Evolutionary conservation across 108 stramenopile species (phyloP), one percentile per base, ranked within the genome.

Genomic region (Nitzschia palea): DNA sequence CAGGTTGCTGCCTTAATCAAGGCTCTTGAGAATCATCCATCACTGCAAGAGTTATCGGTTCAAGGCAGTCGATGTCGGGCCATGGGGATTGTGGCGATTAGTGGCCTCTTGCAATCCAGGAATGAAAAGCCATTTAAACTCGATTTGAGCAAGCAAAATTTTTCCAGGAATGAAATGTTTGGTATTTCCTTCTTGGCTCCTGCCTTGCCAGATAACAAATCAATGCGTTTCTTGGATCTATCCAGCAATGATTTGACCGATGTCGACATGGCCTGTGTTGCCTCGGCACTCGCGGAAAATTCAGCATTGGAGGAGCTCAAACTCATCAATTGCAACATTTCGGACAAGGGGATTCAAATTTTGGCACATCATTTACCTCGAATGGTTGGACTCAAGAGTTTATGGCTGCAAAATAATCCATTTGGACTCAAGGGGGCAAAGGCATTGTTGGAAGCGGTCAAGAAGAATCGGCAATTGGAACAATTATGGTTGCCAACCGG

Each of bases 61-160:
- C 62, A 45, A 33, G 62, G 62, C 12, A 29, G 27, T 14, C 4
- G 35, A 20, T 45, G 45, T 27, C 18, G 26, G 15, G 44, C 44
- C 32, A 64, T 28, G 32, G 44, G 45, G 6, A 64, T 48, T 2
- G 28, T 47, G 10, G 62, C 62, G 45, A 45, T 28, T 15, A 18
- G 29, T 27, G 47, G 32, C 6, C 25, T 64, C 9, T n/a, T 56
- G 32, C 44, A 45, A 17, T 64, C 62, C 26, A 34, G 12, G 26
- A 56, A 34, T 27, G 33, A 56, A n/a, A 56, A 56, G 23, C 62
- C 37, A 20, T 18, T 37, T 9, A 64, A 47, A 26, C 23, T 64
- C 45, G 62, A 64, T 48, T 50, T 64, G 45, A 64, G 62, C 43
- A 64, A 64, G 9, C 62, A 64, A 15, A 34, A 37, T 34, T 29